phyloP scores from a whole-genome alignment of 73 alveolate species.

The Paramecium pentaurelia region DNA sequence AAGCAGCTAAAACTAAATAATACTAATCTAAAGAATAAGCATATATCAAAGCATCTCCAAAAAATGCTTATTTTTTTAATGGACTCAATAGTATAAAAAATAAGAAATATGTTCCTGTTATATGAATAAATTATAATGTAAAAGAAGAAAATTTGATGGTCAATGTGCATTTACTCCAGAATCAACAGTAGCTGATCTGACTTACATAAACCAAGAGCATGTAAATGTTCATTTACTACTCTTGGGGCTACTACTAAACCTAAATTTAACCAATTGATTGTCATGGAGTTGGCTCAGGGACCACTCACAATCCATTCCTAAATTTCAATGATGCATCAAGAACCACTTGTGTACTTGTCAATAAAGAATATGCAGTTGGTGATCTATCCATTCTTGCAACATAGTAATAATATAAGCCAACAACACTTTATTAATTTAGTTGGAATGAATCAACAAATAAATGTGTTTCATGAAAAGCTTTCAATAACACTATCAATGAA shows the following conservation, averaged over 20 bases:
- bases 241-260: constrained; percentile 1
- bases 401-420: not conserved
- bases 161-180: constrained; percentile 38
- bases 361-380: not conserved
- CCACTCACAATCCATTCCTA: constrained; percentile 12
- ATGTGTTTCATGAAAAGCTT: not conserved
- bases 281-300: not conserved
- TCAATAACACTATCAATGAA: not conserved
- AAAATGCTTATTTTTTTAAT: constrained; percentile 3
- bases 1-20: constrained; percentile 10
- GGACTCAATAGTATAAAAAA: not conserved
- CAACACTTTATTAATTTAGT: not conserved
- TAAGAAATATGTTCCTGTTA: not conserved
- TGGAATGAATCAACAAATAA: not conserved
- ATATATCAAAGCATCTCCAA: not conserved
- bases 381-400: not conserved
- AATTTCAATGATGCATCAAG: not conserved
- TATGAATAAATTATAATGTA: not conserved
- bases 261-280: not conserved
- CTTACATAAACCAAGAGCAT: not conserved
- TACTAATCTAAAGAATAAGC: not conserved
- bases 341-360: not conserved
- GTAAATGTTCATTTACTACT: not conserved
- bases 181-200: not conserved
- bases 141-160: not conserved